Percentiles rank a stretch among this genome's conserved stretches.
phyloP scores from a whole-genome alignment of 208 protist genomes.

The Blastocrithidia nonstop region DNA sequence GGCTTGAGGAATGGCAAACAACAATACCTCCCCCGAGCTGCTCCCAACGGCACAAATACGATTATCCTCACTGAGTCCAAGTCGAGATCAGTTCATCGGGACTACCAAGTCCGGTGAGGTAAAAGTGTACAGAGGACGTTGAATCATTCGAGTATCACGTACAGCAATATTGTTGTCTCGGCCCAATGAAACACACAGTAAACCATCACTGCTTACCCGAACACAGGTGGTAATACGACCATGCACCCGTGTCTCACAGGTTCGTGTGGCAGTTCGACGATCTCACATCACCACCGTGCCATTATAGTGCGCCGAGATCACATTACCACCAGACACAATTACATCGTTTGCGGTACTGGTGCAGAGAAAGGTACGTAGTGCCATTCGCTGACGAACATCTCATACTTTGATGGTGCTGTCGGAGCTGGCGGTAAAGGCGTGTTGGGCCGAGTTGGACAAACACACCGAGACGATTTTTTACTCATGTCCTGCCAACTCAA shows the following conservation, averaged over 20 bases:
- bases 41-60: slow-evolving; percentile 34
- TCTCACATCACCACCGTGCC: slow-evolving; percentile 49
- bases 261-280: slow-evolving; percentile 12
- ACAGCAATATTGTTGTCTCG: slow-evolving; percentile 34
- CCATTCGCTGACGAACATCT: slow-evolving; percentile 23
- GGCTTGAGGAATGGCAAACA: background rate
- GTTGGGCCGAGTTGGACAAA: slow-evolving; percentile 29
- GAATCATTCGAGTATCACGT: slow-evolving; percentile 41
- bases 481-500: slow-evolving; percentile 46
- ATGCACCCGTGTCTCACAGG: slow-evolving; percentile 20
- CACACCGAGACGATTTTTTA: slow-evolving; percentile 50
- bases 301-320: slow-evolving; percentile 62
- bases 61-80: slow-evolving; percentile 21
- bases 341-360: slow-evolving; percentile 50
- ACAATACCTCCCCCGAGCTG: slow-evolving; percentile 2
- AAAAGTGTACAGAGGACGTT: slow-evolving; percentile 13
- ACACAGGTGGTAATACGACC: slow-evolving; percentile 40
- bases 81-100: slow-evolving; percentile 33
- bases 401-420: slow-evolving; percentile 63
- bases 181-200: slow-evolving; percentile 41
- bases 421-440: slow-evolving; percentile 46
- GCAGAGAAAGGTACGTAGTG: slow-evolving; percentile 34
- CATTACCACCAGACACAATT: slow-evolving; percentile 17
- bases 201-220: slow-evolving; percentile 14
- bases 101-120: slow-evolving; percentile 15